Percentiles rank a stretch among this genome's conserved stretches.
phyloP scores from a whole-genome alignment of 768 basidiomycete species.

The Lactifluus volemus region DNA sequence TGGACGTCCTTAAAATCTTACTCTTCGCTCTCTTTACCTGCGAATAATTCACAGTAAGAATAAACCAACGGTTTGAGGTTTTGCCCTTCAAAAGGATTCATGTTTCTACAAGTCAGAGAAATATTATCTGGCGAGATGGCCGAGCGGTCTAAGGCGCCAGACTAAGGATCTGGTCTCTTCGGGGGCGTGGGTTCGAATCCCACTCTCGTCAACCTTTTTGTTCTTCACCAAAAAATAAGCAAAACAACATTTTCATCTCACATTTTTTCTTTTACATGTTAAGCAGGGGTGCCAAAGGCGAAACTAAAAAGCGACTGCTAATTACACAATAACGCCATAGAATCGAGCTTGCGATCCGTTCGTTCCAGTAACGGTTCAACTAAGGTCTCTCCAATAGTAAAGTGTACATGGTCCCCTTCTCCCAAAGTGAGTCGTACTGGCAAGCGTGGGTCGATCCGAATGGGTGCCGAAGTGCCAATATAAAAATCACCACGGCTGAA shows the following conservation, averaged over 20 bases:
- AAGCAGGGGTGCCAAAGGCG: too few relatives aligned
- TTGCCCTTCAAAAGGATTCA: background rate
- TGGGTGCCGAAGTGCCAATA: constrained; percentile 71
- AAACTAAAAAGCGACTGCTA: background rate
- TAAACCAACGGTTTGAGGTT: background rate
- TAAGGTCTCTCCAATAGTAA: constrained; percentile 43
- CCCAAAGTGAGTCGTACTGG: constrained; percentile 73
- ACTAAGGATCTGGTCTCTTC: constrained; percentile 52
- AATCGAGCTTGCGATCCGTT: background rate
- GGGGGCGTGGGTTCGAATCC: constrained; percentile 47
- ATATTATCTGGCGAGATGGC: constrained; percentile 46
- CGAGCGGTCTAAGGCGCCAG: constrained; percentile 88
- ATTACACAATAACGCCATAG: constrained; percentile 15
- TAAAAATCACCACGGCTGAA: constrained; percentile 78
- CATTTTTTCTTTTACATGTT: too few relatives aligned
- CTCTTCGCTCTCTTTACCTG: too few relatives aligned
- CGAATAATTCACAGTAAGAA: background rate
- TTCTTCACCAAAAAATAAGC: background rate
- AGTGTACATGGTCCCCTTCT: constrained; percentile 76
- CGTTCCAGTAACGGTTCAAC: constrained; percentile 24
- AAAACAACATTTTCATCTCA: too few relatives aligned
- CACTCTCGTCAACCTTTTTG: constrained; percentile 29
- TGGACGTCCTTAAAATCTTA: too few relatives aligned
- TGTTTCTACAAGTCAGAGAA: rapidly evolving
- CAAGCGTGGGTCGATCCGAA: constrained; percentile 73